Base-by-base conservation (phyloP, 192 early-diverging fungal species). In the Umbelopsis ramanniana region DNA sequence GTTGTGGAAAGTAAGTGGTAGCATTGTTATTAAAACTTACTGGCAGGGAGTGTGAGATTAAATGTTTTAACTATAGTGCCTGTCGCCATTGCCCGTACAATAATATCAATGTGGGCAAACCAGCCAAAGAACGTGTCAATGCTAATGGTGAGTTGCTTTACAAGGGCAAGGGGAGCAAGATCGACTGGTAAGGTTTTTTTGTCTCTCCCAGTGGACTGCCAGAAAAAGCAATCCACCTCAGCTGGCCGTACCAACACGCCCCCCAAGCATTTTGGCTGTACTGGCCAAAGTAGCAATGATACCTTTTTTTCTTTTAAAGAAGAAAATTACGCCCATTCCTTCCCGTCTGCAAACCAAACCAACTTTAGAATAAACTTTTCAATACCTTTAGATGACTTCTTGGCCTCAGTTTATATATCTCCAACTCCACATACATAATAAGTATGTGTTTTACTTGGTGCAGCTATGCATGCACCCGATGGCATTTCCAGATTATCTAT, bases 11-110 rank as follows among this genome's bases (percentile, higher is more conserved):
- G 69, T 70, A 29, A 50, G 69, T 70, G 9, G 3, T 17, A 52
- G 21, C 5, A 45, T 40, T 9, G 47, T 6, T 46, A 46, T 48
- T 69, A 33, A 37, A 37, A 1, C 9, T 68, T 47, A 37, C 12
- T 33, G 3, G 29, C 15, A 46, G 24, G n/a, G 15, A 29, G 26
- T 46, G 37, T 6, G 21, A 33, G 22, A 35, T 21, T 29, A 19
- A n/a, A 9, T 12, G 15, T 47, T 10, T 24, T 8, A 22, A 14
- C 26, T 0, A 0, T 54, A 70, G 69, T 75, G 78, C 80, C 19
- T 91, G 90, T 79, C 82, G 89, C 6, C 89, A 91, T 73, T 91
- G 89, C 38, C 88, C 88, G 2, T 91, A 83, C 66, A 50, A 83
- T 52, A 72, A 82, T 38, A 82, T 83, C 24, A 91, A 91, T 37